phyloP scores from a whole-genome alignment of 441 rosid species.

The Melastoma candidum region DNA sequence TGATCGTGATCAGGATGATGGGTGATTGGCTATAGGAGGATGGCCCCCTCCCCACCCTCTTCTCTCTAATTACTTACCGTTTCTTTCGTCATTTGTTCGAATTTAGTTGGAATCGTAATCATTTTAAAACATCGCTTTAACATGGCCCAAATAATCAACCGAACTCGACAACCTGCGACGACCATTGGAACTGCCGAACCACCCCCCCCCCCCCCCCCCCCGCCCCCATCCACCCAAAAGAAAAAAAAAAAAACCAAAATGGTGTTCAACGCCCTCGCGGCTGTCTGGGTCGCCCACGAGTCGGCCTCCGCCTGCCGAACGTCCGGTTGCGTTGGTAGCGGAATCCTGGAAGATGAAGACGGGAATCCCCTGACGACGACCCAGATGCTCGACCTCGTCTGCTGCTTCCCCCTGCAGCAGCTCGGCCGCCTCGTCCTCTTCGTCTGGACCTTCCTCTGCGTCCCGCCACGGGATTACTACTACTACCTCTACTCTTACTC shows the following conservation, averaged over 20 bases:
- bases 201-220: too few species aligned
- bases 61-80: too few species aligned
- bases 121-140: too few species aligned
- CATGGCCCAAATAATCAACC: too few species aligned
- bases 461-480: constrained; percentile 50
- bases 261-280: constrained; percentile 47
- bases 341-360: constrained; percentile 5
- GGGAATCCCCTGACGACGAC: constrained; percentile 35
- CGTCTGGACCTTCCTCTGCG: constrained; percentile 64
- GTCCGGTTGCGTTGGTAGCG: constrained; percentile 24
- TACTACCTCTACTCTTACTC: constrained; percentile 17
- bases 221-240: background rate
- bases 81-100: too few species aligned
- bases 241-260: constrained; percentile 14
- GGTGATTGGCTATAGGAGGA: too few species aligned
- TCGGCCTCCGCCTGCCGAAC: constrained; percentile 56
- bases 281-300: constrained; percentile 34
- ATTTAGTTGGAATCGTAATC: too few species aligned
- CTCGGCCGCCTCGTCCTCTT: constrained; percentile 49
- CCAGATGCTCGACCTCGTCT: constrained; percentile 50
- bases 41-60: too few species aligned
- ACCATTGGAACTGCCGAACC: too few species aligned
- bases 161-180: too few species aligned
- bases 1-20: too few species aligned
- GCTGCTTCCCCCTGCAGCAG: constrained; percentile 51